Percentiles rank a stretch among this genome's conserved stretches.
phyloP scores from a whole-genome alignment of 208 protist genomes.

The Trypanosoma avium region DNA sequence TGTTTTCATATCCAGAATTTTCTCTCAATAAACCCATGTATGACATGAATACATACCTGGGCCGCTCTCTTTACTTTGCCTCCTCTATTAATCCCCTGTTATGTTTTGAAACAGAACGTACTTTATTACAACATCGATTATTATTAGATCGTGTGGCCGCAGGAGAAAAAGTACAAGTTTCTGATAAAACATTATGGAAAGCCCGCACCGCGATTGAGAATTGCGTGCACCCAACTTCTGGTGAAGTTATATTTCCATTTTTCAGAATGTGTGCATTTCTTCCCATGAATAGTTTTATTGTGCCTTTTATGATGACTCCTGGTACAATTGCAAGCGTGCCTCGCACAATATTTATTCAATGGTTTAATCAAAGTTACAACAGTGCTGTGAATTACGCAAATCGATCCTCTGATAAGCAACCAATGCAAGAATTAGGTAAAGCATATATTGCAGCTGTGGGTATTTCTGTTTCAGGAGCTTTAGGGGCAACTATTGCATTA shows the following conservation, averaged over 20 bases:
- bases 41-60: conserved; percentile 77
- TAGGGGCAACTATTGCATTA: conserved; percentile 65
- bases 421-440: conserved; percentile 68
- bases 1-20: conserved; percentile 44
- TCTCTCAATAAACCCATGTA: conserved; percentile 64
- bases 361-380: conserved; percentile 94
- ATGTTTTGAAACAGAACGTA: conserved; percentile 59
- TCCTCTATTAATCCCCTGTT: conserved; percentile 81
- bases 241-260: conserved; percentile 80
- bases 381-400: conserved; percentile 94
- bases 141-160: conserved; percentile 39
- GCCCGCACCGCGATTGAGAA: conserved; percentile 83
- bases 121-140: conserved; percentile 37
- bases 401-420: conserved; percentile 88
- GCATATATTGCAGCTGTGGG: conserved; percentile 80
- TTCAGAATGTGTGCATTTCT: conserved; percentile 94
- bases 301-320: conserved; percentile 89
- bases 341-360: conserved; percentile 88
- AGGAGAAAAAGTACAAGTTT: conserved; percentile 40
- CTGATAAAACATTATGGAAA: conserved; percentile 79
- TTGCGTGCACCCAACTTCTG: conserved; percentile 90
- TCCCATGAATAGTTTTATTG: conserved; percentile 90
- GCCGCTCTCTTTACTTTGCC: conserved; percentile 85
- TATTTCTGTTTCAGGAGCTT: conserved; percentile 57
- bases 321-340: conserved; percentile 59